Base-by-base conservation (phyloP, 495 filamentous ascomycete genomes). In the Aspergillus sclerotiicarbonarius region DNA sequence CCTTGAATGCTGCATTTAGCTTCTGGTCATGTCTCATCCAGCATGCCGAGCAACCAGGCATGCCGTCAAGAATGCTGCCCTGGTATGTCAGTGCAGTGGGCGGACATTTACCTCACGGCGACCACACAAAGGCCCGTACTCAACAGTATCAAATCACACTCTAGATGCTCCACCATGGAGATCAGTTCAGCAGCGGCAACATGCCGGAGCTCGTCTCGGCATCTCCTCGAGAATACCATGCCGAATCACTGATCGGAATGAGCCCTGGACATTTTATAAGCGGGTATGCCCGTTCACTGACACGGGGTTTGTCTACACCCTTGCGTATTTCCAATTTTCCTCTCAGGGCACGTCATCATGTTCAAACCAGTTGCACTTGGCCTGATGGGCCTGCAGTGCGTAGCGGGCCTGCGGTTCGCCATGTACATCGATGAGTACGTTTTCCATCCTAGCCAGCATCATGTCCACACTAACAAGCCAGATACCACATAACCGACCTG, bases 391-490 rank as follows among this genome's bases (percentile, higher is more conserved):
- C 58, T 63, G 45, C 70, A 74, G 39, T 63, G 57, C 39, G 73
- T 62, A 37, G 57, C 64, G 18, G 62, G 60, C 12, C 32, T 68
- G 15, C 66, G 68, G 31, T 74, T 77, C 46, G 69, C 56, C 37
- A 76, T 75, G 73, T 76, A 77, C 47, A 65, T 76, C 59, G 74
- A 77, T 44, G 16, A 76, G 72, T 76, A 46, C 57, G 71, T 67
- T 13, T 19, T 33, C 18, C 8, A 37, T 25, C 39, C 15, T 16
- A 45, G 8, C 3, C n/a, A 10, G 18, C 2, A 8, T n/a, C 12
- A 15, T 8, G n/a, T n/a, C 21, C 39, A 9, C 29, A 32, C 47
- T 53, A 21, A 62, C 39, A 57, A 44, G 8, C 6, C 21, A 73
- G 73, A 67, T 76, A 64, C 21, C 73, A 77, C 54, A 63, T 53